These are phyloP conservation scores for Ilyonectria sp. DNA, from an alignment of 2,329 filamentous ascomycete genomes.

Conservation along the genomic window DNA sequence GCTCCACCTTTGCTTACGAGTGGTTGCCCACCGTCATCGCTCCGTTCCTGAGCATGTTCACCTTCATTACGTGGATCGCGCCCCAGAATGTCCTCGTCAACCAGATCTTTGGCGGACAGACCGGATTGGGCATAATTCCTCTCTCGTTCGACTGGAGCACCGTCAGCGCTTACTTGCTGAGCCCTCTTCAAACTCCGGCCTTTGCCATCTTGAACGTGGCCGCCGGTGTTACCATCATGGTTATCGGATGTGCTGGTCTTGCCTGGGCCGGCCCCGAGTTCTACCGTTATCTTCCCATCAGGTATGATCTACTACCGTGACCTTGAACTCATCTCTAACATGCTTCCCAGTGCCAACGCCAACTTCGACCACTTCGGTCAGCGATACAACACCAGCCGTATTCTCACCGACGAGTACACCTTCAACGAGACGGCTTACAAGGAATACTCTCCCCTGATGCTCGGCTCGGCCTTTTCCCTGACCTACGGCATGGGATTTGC, in stretches of 20 bases:
- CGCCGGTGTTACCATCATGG: constrained; percentile 68
- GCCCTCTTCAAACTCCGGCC: constrained; percentile 68
- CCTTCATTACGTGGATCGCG: constrained; percentile 73
- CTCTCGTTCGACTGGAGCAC: constrained; percentile 70
- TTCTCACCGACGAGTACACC: constrained; percentile 68
- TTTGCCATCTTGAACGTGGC: constrained; percentile 70
- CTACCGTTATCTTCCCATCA: constrained; percentile 73
- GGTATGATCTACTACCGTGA: constrained; percentile 49
- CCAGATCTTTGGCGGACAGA: constrained; percentile 72
- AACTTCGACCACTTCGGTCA: constrained; percentile 76
- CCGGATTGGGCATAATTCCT: constrained; percentile 71
- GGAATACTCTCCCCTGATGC: constrained; percentile 77
- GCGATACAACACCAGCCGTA: constrained; percentile 71
- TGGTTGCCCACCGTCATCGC: constrained; percentile 76
- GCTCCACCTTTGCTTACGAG: constrained; percentile 68
- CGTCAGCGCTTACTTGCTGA: constrained; percentile 64
- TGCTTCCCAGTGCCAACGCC: constrained; percentile 55
- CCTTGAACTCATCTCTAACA: background rate
- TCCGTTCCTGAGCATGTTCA: constrained; percentile 73
- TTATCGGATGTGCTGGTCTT: constrained; percentile 69
- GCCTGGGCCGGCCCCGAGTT: constrained; percentile 71
- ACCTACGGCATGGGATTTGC: constrained; percentile 77
- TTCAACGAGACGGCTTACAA: constrained; percentile 74
- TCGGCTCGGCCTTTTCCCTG: constrained; percentile 73
- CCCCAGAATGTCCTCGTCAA: constrained; percentile 72